These are phyloP conservation scores for Cyclospora cayetanensis DNA, from an alignment of 169 alveolate genomes.

Conservation along the genomic window DNA sequence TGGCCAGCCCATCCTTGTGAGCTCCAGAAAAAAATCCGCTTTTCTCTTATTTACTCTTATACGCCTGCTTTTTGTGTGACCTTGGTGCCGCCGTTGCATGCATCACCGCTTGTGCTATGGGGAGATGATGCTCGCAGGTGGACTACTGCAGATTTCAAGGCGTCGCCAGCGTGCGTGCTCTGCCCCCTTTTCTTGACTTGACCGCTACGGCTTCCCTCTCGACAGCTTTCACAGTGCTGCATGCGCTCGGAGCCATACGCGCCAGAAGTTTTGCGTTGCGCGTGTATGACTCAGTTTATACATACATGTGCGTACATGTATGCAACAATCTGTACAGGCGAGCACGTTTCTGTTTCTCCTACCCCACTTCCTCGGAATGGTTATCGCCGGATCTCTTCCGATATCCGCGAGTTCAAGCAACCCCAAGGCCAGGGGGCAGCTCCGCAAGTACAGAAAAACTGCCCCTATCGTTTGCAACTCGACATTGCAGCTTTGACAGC, in stretches of 20 bases:
- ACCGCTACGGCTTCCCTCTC: not conserved
- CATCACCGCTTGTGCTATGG: not conserved
- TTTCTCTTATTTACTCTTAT: not conserved
- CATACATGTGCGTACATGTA: too few relatives aligned
- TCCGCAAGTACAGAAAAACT: not conserved
- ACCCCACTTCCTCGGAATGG: conserved; percentile 77
- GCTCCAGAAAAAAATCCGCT: not conserved
- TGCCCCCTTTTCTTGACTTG: not conserved
- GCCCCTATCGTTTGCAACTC: too few relatives aligned
- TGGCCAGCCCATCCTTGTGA: conserved; percentile 38
- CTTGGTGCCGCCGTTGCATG: not conserved
- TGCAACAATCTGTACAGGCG: too few relatives aligned
- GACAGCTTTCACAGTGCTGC: not conserved
- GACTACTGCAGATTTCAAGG: not conserved
- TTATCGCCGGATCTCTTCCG: not conserved
- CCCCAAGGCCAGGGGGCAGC: conserved; percentile 1
- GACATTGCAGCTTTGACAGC: not conserved
- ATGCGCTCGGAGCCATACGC: not conserved
- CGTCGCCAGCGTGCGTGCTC: not conserved
- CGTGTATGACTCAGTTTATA: not conserved
- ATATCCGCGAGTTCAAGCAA: conserved; percentile 62
- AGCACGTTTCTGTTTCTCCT: conserved; percentile 73
- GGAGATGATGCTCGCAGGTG: not conserved
- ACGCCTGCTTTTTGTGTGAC: not conserved
- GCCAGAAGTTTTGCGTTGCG: not conserved